A percentile compares a stretch with the other conserved stretches of the same genome.
Evolutionary conservation across 768 basidiomycete genomes (phyloP).

Genomic region (Termitomyces bulborhizus): DNA sequence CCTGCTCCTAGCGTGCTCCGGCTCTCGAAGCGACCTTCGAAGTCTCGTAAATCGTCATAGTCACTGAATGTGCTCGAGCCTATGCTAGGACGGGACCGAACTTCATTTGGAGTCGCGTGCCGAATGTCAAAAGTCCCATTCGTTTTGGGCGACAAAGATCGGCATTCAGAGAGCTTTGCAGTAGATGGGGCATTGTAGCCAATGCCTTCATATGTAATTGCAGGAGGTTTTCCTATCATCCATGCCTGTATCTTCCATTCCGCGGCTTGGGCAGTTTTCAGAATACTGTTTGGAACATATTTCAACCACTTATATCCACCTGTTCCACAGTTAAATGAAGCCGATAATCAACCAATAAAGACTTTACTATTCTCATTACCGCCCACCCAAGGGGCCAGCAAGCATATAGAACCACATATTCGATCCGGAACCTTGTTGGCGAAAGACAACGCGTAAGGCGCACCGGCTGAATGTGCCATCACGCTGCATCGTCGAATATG

Average conservation of each 20-base stretch:
- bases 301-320: conserved; percentile 95
- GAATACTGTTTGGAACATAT: conserved; percentile 87
- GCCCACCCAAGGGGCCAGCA: conserved; percentile 97
- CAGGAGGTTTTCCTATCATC: conserved; percentile 95
- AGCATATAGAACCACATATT: conserved; percentile 76
- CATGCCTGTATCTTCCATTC: conserved; percentile 97
- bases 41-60: conserved; percentile 83
- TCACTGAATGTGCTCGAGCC: conserved; percentile 74
- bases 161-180: conserved; percentile 16
- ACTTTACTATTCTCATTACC: conserved; percentile 78
- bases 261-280: conserved; percentile 93
- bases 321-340: conserved; percentile 19
- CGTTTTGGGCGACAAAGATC: conserved; percentile 21
- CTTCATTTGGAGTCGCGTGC: conserved; percentile 30
- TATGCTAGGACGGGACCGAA: conserved; percentile 59
- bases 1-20: conserved; percentile 62
- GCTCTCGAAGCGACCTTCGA: conserved; percentile 82
- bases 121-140: conserved; percentile 23
- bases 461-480: conserved; percentile 94
- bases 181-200: conserved; percentile 56
- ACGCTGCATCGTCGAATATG: conserved; percentile 77
- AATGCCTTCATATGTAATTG: conserved; percentile 78
- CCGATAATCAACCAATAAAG: background rate
- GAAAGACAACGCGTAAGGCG: conserved; percentile 89
- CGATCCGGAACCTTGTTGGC: conserved; percentile 71